Evolutionary conservation across 2,329 filamentous ascomycete species (phyloP), one percentile per base, ranked within the genome.

Genomic region (Lithohypha guttulata): DNA sequence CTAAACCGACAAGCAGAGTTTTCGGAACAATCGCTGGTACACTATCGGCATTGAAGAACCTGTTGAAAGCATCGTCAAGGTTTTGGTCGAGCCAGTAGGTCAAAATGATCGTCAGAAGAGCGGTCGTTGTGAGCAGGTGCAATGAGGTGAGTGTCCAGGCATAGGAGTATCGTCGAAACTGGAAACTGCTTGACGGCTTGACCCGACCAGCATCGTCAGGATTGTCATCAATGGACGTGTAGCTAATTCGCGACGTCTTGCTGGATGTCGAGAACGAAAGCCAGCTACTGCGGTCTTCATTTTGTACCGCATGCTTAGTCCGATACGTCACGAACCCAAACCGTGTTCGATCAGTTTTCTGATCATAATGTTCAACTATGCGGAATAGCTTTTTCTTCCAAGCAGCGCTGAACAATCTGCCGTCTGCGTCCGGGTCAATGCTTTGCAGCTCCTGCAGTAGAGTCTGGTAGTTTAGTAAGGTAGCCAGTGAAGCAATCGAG

Each of bases 401-500:
- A 9, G 14, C 19, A 14, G 10, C 13, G 4, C 10, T 18, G 10
- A 37, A 14, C 7, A 5, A 4, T 14, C 14, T 22, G 6, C 28
- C 25, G 10, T 10, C 35, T n/a, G 42, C 28, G 4, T 27, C n/a
- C 6, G 23, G 28, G 17, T 30, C 20, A 27, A 42, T 21, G 4
- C 14, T 9, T 11, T 34, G 34, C 4, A 42, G 21, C n/a, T 38
- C 34, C 8, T 20, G 10, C 6, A 39, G 25, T 2, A 47, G 26
- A 2, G 33, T 14, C 7, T 42, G 35, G 14, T 40, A 39, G 30
- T 22, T 38, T 17, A 47, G 39, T 11, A 47, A 34, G 18, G 22
- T 25, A 22, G 42, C 39, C 31, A 47, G 40, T 3, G 45, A 40
- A 2, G 42, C 45, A 10, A 47, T 45, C n/a, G 30, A 34, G 10